Conservation (phyloP, 306 rosid genomes). For the Casuarina cunninghamiana region DNA sequence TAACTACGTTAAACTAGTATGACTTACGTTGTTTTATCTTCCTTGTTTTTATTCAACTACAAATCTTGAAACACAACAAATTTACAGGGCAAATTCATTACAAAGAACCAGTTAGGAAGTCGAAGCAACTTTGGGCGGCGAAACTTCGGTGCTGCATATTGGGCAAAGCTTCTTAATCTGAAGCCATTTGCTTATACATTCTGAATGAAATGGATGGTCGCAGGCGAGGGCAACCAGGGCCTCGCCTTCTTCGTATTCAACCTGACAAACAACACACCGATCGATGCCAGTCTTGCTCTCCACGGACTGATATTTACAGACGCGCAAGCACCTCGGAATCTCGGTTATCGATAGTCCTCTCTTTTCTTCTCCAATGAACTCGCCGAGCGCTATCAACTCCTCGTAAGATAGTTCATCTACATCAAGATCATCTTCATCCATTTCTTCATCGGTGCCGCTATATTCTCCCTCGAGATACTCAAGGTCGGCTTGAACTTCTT, state of each 20-base stretch:
- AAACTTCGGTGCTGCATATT: conserved; percentile 68
- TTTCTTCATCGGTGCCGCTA: conserved; percentile 40
- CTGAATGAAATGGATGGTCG: conserved; percentile 80
- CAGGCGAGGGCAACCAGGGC: conserved; percentile 57
- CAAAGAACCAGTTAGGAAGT: not conserved
- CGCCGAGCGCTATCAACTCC: conserved; percentile 75
- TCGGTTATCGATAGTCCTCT: conserved; percentile 64
- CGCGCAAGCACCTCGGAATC: conserved; percentile 52
- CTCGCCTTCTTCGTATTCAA: conserved; percentile 80
- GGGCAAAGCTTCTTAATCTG: conserved; percentile 83
- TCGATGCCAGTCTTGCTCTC: conserved; percentile 44
- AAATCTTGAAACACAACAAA: not conserved
- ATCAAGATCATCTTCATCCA: conserved; percentile 55
- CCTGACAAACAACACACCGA: conserved; percentile 82
- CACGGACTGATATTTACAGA: conserved; percentile 25
- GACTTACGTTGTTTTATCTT: not conserved
- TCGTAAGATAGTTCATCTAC: conserved; percentile 77
- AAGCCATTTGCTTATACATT: conserved; percentile 83
- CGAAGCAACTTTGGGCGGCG: conserved; percentile 33
- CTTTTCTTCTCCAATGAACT: conserved; percentile 71
- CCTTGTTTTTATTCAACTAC: not conserved
- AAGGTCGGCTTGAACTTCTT: conserved; percentile 36
- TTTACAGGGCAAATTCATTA: not conserved
- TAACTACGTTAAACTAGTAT: not conserved
- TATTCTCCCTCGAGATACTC: conserved; percentile 44